Conservation (phyloP, 768 basidiomycete species). For the Suillus paluster region DNA sequence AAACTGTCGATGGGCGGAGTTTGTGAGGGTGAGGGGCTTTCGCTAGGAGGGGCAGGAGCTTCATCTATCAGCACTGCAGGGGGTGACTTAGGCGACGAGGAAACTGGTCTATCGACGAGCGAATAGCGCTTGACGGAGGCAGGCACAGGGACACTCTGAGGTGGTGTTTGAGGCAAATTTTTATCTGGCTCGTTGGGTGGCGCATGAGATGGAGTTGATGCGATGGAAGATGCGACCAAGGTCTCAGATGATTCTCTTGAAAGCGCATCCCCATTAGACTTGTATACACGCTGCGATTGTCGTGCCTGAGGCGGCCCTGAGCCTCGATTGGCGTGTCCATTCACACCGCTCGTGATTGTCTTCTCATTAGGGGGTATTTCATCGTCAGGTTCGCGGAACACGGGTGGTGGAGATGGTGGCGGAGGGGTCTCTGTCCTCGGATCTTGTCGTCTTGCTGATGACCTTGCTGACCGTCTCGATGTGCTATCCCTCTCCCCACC, state of each 20-base stretch:
- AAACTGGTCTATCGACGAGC: conserved; percentile 71
- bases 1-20: conserved; percentile 43
- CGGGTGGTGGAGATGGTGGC: conserved; percentile 32
- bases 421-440: conserved; percentile 23
- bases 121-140: conserved; percentile 79
- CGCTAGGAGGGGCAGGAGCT: conserved; percentile 26
- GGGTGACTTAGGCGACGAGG: conserved; percentile 44
- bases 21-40: conserved; percentile 34
- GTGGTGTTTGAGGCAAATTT: conserved; percentile 33
- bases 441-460: conserved; percentile 41
- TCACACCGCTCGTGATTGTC: conserved; percentile 5
- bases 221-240: conserved; percentile 2
- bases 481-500: conserved; percentile 42
- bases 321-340: conserved; percentile 17
- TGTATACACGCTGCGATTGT: conserved; percentile 16
- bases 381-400: conserved; percentile 38
- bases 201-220: conserved; percentile 17
- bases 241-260: conserved; percentile 18
- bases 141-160: conserved; percentile 48
- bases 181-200: conserved; percentile 25
- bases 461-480: conserved; percentile 46
- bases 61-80: conserved; percentile 52
- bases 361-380: conserved; percentile 24
- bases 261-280: conserved; percentile 7
- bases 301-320: conserved; percentile 20